phyloP scores from a whole-genome alignment of 306 rosid genomes.

The Amphicarpaea edgeworthii region DNA sequence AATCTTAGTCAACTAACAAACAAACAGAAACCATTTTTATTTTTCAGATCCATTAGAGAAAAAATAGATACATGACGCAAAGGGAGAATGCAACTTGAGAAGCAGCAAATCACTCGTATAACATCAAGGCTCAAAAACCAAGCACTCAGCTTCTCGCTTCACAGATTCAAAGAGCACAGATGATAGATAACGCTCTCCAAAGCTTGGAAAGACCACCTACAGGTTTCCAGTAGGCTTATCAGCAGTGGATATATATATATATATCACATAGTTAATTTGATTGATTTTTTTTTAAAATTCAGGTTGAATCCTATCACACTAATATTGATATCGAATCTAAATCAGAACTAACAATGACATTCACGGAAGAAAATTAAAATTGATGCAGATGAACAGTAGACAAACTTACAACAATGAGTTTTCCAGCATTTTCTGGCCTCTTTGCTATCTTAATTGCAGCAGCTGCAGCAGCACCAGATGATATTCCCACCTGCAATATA shows the following conservation, averaged over 20 bases:
- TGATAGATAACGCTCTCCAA: conserved; percentile 91
- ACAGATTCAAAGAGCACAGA: conserved; percentile 74
- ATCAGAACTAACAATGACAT: not conserved
- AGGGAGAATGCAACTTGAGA: conserved; percentile 8
- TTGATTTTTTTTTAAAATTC: too few relatives aligned
- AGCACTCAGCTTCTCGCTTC: conserved; percentile 59
- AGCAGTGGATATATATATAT: conserved; percentile 1
- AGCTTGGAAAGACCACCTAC: conserved; percentile 85
- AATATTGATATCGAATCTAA: conserved; percentile 16
- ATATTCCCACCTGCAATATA: conserved; percentile 84
- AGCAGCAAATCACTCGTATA: not conserved
- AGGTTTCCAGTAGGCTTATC: conserved; percentile 33
- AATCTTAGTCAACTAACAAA: not conserved
- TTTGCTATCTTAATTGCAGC: conserved; percentile 86
- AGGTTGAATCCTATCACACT: too few relatives aligned
- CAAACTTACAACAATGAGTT: conserved; percentile 90
- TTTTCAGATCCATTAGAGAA: conserved; percentile 13
- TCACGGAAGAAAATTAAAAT: conserved; percentile 8
- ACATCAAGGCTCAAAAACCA: conserved; percentile 25
- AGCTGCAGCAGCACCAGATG: conserved; percentile 95
- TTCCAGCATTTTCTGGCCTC: conserved; percentile 90
- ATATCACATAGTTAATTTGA: too few relatives aligned
- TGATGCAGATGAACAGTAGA: conserved; percentile 6
- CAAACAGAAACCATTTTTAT: not conserved
- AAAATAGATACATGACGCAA: conserved; percentile 34